Evolutionary conservation across 129 eudicot species (phyloP).

Genomic region (Mikania micrantha): DNA sequence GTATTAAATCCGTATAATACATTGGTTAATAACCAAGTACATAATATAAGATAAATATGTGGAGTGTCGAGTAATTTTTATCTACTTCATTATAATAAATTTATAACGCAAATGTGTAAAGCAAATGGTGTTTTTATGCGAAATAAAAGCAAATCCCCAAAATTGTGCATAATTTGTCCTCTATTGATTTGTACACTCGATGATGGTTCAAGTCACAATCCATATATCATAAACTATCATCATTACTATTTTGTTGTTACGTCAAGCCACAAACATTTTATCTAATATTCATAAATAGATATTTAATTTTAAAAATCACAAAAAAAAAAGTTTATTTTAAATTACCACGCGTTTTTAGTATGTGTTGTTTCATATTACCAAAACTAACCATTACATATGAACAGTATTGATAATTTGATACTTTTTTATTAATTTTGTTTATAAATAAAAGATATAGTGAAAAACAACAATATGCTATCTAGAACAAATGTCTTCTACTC

Average conservation of each 20-base stretch:
- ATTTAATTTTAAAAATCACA: neutral
- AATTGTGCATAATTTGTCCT: constrained; percentile 3
- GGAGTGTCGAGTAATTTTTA: no score
- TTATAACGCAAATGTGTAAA: neutral
- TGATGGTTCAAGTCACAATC: constrained; percentile 4
- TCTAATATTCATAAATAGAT: neutral
- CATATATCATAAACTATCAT: constrained; percentile 6
- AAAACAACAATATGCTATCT: no score
- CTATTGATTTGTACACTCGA: constrained; percentile 4
- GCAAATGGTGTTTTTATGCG: neutral
- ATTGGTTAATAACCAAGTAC: no score
- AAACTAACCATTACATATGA: no score
- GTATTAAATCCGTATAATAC: no score
- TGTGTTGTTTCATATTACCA: neutral
- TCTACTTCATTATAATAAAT: no score
- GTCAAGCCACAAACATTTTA: constrained; percentile 5
- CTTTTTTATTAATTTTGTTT: no score
- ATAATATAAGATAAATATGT: no score
- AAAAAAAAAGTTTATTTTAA: neutral
- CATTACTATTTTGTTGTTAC: constrained; percentile 8
- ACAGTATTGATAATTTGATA: no score
- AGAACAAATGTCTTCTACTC: no score
- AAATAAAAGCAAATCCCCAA: constrained; percentile 9
- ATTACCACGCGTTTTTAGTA: neutral
- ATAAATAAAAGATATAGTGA: no score